These are phyloP conservation scores for Aspergillus versicolor DNA, from an alignment of 2,329 filamentous ascomycete genomes.

Conservation along the genomic window DNA sequence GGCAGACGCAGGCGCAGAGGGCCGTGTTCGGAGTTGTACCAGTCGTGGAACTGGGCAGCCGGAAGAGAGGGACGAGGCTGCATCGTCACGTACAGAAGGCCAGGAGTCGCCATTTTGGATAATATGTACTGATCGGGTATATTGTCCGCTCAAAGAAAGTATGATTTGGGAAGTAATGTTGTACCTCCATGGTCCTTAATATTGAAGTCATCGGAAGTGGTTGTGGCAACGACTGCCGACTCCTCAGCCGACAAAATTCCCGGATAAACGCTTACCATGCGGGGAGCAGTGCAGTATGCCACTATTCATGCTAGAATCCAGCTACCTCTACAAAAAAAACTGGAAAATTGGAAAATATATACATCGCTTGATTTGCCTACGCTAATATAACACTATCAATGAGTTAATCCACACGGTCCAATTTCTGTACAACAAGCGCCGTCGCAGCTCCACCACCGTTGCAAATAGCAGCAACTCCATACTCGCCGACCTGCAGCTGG, in stretches of 20 bases:
- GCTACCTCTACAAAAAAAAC: background rate
- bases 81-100: slow-evolving; percentile 84
- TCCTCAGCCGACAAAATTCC: slow-evolving; percentile 10
- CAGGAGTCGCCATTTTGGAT: slow-evolving; percentile 48
- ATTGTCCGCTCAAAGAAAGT: background rate
- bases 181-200: background rate
- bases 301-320: background rate
- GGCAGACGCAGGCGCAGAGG: slow-evolving; percentile 75
- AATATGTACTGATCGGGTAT: background rate
- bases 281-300: background rate
- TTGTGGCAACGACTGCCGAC: slow-evolving; percentile 16
- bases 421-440: slow-evolving; percentile 84
- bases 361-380: background rate
- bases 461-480: slow-evolving; percentile 93
- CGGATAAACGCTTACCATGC: slow-evolving; percentile 13
- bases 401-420: slow-evolving; percentile 53
- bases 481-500: slow-evolving; percentile 87
- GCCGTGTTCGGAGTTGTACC: slow-evolving; percentile 93
- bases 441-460: slow-evolving; percentile 93
- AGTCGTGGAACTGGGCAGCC: slow-evolving; percentile 75
- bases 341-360: background rate
- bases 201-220: slow-evolving; percentile 1
- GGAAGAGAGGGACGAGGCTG: slow-evolving; percentile 68
- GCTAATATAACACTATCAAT: background rate
- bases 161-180: background rate